These are phyloP conservation scores for Trypanosoma cruzi DNA, from an alignment of 208 protist genomes.

Conservation along the genomic window DNA sequence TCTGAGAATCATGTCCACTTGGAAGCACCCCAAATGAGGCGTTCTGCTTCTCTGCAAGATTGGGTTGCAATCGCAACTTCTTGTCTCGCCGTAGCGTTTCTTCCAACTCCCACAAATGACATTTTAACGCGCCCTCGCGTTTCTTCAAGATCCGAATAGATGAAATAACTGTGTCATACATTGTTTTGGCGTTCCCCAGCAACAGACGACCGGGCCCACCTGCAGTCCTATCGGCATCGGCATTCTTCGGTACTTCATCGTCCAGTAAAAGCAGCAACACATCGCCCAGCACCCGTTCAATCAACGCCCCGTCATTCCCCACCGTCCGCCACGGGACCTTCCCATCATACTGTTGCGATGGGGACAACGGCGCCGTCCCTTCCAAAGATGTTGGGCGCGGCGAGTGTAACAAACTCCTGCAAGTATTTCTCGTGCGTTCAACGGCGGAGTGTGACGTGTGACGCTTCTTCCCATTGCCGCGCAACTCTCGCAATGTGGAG, in stretches of 20 bases:
- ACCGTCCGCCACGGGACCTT: background rate
- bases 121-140: constrained; percentile 4
- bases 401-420: background rate
- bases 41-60: background rate
- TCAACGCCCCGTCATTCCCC: background rate
- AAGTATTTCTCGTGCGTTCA: background rate
- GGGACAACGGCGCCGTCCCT: background rate
- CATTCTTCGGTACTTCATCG: background rate
- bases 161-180: constrained; percentile 9
- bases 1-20: background rate
- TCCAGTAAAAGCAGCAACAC: constrained; percentile 5
- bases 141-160: background rate
- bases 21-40: background rate
- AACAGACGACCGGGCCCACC: background rate
- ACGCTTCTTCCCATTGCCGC: background rate
- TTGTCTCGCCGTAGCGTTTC: background rate
- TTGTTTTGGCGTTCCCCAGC: background rate
- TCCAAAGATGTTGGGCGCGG: background rate
- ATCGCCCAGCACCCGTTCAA: constrained; percentile 8
- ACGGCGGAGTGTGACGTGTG: background rate
- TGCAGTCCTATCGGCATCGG: background rate
- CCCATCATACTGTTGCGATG: background rate
- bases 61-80: background rate
- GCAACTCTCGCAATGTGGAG: background rate
- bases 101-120: constrained; percentile 14